Evolutionary conservation across 2,329 filamentous ascomycete species (phyloP), one percentile per base, ranked within the genome.

Genomic region (Niveomyces coronatus): DNA sequence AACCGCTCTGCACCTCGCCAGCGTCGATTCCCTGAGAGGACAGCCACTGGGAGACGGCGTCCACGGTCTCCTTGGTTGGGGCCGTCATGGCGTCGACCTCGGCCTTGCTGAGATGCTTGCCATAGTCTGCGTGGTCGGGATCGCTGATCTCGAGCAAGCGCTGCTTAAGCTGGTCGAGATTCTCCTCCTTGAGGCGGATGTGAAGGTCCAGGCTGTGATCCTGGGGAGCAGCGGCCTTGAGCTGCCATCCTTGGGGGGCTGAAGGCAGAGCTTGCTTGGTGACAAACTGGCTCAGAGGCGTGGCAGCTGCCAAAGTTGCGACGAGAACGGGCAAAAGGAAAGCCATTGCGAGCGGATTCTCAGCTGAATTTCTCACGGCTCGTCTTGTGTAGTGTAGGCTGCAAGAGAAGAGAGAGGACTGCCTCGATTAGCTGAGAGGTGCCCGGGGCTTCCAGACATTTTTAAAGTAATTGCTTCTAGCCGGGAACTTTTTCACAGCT

Each of bases 51-150:
- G 18, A 23, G 16, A 43, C 41, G 18, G 41, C 34, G 34, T 35
- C 37, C 3, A 43, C 34, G 7, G 29, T 40, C 7, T 35, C 41
- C 22, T 35, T 33, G 23, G 22, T 35, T 9, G 41, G 41, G 11
- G 41, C 41, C 17, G 41, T 43, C 16, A 43, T 11, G 11, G 41
- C 34, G 26, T 43, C 41, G n/a, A 43, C 29, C 18, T 43, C 41
- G 5, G 29, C 34, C 41, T 43, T 43, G 41, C 33, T 32, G n/a
- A 43, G 27, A 14, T 43, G 41, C 34, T 43, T 40, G 34, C 41
- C 41, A 14, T 43, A 43, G 37, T 40, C 33, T 4, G 11, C 23
- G 19, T 43, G 41, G 5, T 28, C 34, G 29, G 41, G 41, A 24
- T 43, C 37, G 30, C 41, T 43, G 19, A 40, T 32, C 13, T 36